Conservation (phyloP, 2,329 filamentous ascomycete species). For the Botrytis squamosa region DNA sequence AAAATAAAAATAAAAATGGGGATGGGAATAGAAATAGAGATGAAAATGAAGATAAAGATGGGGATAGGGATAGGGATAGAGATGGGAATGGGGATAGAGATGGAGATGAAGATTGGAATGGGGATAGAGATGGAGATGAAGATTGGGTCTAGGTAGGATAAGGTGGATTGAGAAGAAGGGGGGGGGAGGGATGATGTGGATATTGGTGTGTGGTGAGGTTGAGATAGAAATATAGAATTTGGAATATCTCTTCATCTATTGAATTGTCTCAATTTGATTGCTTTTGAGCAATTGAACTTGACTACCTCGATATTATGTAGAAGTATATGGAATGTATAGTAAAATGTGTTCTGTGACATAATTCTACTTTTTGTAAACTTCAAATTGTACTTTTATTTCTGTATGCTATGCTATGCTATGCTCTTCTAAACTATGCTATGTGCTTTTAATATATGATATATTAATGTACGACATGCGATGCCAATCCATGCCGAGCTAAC, state of each 20-base stretch:
- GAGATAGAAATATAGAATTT: background rate
- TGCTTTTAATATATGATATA: background rate
- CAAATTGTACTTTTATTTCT: background rate
- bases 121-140: background rate
- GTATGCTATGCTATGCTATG: background rate
- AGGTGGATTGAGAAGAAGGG: background rate
- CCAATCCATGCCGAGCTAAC: background rate
- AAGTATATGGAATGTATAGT: rapidly evolving
- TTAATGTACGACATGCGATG: background rate
- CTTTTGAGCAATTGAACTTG: background rate
- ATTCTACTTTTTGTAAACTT: background rate
- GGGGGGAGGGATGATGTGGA: background rate
- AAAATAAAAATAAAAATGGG: background rate
- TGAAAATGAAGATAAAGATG: background rate
- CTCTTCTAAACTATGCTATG: background rate
- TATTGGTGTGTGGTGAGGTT: background rate
- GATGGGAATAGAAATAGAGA: no score
- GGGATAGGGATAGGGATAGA: background rate
- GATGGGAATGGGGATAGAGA: background rate
- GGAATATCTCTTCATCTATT: background rate
- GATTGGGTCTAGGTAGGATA: background rate
- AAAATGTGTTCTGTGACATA: no score
- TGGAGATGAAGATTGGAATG: background rate
- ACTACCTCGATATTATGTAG: background rate
- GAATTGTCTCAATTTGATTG: background rate